Conservation (phyloP, 2,329 filamentous ascomycete species). For the Monosporascus sp. region DNA sequence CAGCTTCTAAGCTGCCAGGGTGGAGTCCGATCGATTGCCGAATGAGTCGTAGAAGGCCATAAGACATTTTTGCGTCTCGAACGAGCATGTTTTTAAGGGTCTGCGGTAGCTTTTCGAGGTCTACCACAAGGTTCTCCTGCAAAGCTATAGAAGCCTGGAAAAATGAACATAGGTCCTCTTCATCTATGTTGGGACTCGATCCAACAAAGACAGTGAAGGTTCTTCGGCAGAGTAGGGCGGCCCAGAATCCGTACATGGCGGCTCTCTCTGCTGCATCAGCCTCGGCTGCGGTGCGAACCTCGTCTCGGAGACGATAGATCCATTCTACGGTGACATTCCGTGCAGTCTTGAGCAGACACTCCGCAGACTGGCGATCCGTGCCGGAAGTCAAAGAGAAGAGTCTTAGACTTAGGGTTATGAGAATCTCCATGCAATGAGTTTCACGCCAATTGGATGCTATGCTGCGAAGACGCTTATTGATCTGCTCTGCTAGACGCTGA, state of each 20-base stretch:
- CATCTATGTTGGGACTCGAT: constrained; percentile 4
- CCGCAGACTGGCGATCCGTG: constrained; percentile 6
- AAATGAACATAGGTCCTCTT: constrained; percentile 15
- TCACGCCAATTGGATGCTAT: constrained; percentile 57
- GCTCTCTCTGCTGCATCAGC: constrained; percentile 30
- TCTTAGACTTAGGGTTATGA: constrained; percentile 41
- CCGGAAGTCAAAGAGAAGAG: constrained; percentile 1
- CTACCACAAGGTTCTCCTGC: constrained; percentile 38
- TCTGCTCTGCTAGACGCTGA: constrained; percentile 36
- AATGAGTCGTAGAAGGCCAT: constrained; percentile 30
- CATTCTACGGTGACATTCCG: constrained; percentile 42
- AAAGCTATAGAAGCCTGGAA: constrained; percentile 26
- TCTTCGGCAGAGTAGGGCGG: constrained; percentile 47
- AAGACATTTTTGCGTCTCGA: constrained; percentile 40
- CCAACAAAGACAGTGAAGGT: constrained; percentile 12
- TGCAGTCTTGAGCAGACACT: constrained; percentile 32
- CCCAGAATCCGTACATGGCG: constrained; percentile 43
- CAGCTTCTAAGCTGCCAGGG: constrained; percentile 11
- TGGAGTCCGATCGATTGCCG: constrained; percentile 24
- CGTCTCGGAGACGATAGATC: constrained; percentile 39
- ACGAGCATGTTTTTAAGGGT: constrained; percentile 34
- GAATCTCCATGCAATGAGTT: constrained; percentile 47
- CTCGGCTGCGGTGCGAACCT: constrained; percentile 34
- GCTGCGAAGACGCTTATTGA: constrained; percentile 35
- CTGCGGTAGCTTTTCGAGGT: constrained; percentile 28